Conservation (phyloP, 163 green algal genomes). For the Chlamydomonas reinhardtii region DNA sequence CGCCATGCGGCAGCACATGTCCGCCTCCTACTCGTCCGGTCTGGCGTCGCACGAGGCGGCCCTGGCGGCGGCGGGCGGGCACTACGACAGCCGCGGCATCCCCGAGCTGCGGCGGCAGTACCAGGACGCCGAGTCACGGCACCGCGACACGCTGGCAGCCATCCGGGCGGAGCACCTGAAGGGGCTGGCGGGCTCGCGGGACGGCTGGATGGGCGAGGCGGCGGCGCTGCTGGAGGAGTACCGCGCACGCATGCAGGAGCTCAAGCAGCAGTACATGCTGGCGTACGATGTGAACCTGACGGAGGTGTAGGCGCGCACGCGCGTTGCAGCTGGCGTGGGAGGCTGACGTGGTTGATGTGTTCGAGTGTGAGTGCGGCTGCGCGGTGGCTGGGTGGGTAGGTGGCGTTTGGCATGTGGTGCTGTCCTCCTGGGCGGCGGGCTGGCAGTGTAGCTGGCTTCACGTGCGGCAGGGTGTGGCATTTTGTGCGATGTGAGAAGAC, state of each 20-base stretch:
- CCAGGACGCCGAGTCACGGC: conserved; percentile 36
- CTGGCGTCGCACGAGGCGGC: conserved; percentile 41
- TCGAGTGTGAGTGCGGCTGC: no score
- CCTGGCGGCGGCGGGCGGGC: conserved; percentile 19
- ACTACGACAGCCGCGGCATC: conserved; percentile 28
- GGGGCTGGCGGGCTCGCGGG: conserved; percentile 10
- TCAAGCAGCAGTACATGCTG: conserved; percentile 41
- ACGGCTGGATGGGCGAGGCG: conserved; percentile 48
- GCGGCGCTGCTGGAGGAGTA: conserved; percentile 52
- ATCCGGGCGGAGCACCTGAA: conserved; percentile 44
- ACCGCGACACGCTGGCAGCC: conserved; percentile 36
- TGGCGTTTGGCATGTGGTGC: no score
- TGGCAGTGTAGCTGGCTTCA: no score
- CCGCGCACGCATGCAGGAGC: conserved; percentile 48
- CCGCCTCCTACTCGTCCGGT: conserved; percentile 19
- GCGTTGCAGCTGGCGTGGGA: no score
- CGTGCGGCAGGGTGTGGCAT: no score
- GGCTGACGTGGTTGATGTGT: no score
- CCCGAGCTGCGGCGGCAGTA: conserved; percentile 43
- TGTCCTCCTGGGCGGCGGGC: no score
- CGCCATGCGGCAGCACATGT: conserved; percentile 37
- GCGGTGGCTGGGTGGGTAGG: no score
- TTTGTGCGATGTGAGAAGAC: no score
- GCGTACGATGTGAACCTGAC: conserved; percentile 12
- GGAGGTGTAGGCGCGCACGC: not conserved